Evolutionary conservation across 2,329 filamentous ascomycete species (phyloP).

Genomic region (Drechslerella coelobrocha): DNA sequence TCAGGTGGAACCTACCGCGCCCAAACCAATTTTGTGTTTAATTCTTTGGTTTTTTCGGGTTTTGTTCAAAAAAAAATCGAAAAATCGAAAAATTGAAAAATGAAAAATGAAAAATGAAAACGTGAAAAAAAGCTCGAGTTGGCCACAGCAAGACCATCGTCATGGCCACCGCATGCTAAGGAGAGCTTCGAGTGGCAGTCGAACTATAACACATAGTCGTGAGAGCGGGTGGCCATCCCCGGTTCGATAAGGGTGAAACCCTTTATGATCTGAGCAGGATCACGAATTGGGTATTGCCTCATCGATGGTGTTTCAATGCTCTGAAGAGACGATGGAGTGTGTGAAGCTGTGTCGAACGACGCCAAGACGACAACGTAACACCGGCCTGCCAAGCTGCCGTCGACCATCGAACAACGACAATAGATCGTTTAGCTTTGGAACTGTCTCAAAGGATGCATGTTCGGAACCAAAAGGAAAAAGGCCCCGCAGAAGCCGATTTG

Average conservation of each 20-base stretch:
- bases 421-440: constrained; percentile 32
- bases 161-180: no score
- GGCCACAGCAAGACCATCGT: no score
- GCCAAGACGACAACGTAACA: not conserved
- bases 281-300: constrained; percentile 5
- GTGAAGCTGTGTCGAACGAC: not conserved
- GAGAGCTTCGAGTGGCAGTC: no score
- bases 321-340: not conserved
- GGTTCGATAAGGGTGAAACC: constrained; percentile 18
- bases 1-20: not conserved
- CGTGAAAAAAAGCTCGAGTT: no score
- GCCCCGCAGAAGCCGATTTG: constrained; percentile 28
- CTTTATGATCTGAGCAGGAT: constrained; percentile 10
- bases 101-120: no score
- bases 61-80: no score
- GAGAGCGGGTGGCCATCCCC: no score
- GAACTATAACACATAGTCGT: no score
- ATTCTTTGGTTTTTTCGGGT: not conserved
- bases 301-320: not conserved
- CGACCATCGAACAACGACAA: no score
- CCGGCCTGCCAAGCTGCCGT: no score
- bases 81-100: no score
- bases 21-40: not conserved
- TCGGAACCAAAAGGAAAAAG: constrained; percentile 23
- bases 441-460: no score